A percentile compares a stretch with the other conserved stretches of the same genome.
Conservation (phyloP, 1,139 yeast genomes). For the Yamadazyma epiphylla region DNA sequence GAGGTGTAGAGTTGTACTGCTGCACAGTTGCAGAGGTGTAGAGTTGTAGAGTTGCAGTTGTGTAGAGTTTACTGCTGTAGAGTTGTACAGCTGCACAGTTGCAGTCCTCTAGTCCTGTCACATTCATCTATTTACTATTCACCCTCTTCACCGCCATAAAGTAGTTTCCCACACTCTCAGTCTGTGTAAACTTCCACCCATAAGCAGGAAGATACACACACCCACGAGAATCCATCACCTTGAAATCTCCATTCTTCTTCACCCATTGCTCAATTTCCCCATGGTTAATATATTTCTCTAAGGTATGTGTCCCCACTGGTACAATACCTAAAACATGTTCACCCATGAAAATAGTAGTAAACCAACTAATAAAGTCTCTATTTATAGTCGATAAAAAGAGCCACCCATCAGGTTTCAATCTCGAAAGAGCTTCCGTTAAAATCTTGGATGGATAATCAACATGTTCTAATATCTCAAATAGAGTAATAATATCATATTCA, state of each 20-base stretch:
- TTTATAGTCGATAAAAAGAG: slow-evolving; percentile 87
- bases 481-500: slow-evolving; percentile 71
- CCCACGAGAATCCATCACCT: slow-evolving; percentile 68
- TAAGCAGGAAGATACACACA: slow-evolving; percentile 76
- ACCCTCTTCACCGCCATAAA: slow-evolving; percentile 71
- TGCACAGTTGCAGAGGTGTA: too few relatives aligned
- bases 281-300: slow-evolving; percentile 80
- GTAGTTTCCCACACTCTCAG: slow-evolving; percentile 72
- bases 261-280: slow-evolving; percentile 71
- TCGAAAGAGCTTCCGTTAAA: slow-evolving; percentile 58
- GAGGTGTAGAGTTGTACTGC: too few relatives aligned
- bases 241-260: slow-evolving; percentile 35
- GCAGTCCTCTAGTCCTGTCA: too few relatives aligned
- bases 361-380: slow-evolving; percentile 84
- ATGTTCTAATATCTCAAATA: slow-evolving; percentile 95
- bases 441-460: slow-evolving; percentile 81
- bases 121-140: too few relatives aligned
- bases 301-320: slow-evolving; percentile 89
- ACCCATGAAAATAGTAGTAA: slow-evolving; percentile 89
- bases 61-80: too few relatives aligned
- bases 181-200: slow-evolving; percentile 77
- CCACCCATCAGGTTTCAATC: slow-evolving; percentile 79
- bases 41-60: too few relatives aligned
- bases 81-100: too few relatives aligned
- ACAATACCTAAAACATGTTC: slow-evolving; percentile 77